Evolutionary conservation across 2,329 filamentous ascomycete species (phyloP), one percentile per base, ranked within the genome.

Genomic region (Bipolaris bicolor): DNA sequence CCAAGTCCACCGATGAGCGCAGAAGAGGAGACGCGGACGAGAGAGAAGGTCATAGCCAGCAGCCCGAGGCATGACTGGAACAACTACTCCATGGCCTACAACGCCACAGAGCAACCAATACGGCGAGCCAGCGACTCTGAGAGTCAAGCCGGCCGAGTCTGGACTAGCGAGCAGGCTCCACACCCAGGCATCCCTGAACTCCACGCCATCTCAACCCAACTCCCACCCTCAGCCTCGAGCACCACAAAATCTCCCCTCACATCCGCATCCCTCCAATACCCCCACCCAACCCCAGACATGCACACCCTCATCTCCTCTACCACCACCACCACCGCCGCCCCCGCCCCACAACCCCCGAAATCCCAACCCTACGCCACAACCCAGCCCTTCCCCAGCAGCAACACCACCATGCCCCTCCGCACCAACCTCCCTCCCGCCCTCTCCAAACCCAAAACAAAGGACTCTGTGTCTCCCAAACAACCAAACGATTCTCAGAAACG

Each of bases 221-320:
- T 26, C 15, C 39, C 34, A 31, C 34, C 22, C 20, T 50, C 26
- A 6, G 57, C 56, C 24, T 79, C 84, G 56, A 79, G 52, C 33
- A 61, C 54, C 4, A 59, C 58, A 60, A 82, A 52, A 76, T 80
- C 18, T 7, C 53, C 65, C 3, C 63, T 67, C 6, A 60, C 59
- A 11, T 56, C 66, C 18, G 55, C 65, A 10, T 56, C 62, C 7
- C 45, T 66, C 7, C 48, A 43, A 7, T 53, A 56, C 15, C 60
- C 57, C 2, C 47, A 57, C 26, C 39, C 55, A 16, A 24, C 44
- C 7, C 58, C 56, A 6, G 58, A 61, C 18, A 44, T 61, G 15
- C 48, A 59, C 51, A 24, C 46, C 46, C 18, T 57, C 39, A 40
- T 22, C 18, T 49, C 50, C 2, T 47, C 44, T 7, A 26, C 49